These are phyloP conservation scores for Lentinula guzmanii DNA, from an alignment of 768 basidiomycete genomes.

Conservation along the genomic window DNA sequence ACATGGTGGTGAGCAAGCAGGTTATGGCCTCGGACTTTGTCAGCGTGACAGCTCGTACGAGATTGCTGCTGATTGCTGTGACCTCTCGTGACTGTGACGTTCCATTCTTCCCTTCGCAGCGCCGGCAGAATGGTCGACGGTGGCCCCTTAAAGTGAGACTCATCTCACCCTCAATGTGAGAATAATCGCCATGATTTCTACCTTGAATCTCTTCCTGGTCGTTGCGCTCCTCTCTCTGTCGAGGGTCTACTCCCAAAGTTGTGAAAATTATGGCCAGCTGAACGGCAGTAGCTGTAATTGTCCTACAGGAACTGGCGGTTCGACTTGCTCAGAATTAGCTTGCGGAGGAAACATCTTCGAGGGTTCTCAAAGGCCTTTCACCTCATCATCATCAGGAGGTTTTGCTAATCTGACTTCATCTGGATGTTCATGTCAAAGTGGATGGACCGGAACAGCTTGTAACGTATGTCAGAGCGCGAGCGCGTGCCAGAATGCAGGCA, in stretches of 20 bases:
- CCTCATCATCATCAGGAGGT: conserved; percentile 30
- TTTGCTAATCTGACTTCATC: conserved; percentile 64
- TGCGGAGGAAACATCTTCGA: conserved; percentile 85
- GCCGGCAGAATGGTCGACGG: background rate
- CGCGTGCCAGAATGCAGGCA: conserved; percentile 65
- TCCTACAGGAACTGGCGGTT: conserved; percentile 76
- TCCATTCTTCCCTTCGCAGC: background rate
- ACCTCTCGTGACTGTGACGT: background rate
- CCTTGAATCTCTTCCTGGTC: conserved; percentile 9
- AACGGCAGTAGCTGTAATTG: conserved; percentile 64
- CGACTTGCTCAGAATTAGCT: conserved; percentile 59
- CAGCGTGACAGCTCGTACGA: background rate
- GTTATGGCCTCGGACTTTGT: background rate
- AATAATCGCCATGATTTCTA: conserved; percentile 9
- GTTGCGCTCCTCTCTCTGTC: conserved; percentile 7
- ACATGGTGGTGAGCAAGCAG: conserved; percentile 4
- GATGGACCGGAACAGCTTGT: conserved; percentile 76
- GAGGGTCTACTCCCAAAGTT: conserved; percentile 32
- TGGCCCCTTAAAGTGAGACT: background rate
- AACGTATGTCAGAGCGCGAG: conserved; percentile 68
- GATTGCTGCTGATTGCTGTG: background rate
- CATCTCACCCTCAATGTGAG: background rate
- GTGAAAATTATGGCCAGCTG: conserved; percentile 63
- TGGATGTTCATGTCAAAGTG: conserved; percentile 62
- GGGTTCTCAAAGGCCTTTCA: conserved; percentile 50